Evolutionary conservation across 495 filamentous ascomycete genomes (phyloP).

Genomic region (Halenospora varia): DNA sequence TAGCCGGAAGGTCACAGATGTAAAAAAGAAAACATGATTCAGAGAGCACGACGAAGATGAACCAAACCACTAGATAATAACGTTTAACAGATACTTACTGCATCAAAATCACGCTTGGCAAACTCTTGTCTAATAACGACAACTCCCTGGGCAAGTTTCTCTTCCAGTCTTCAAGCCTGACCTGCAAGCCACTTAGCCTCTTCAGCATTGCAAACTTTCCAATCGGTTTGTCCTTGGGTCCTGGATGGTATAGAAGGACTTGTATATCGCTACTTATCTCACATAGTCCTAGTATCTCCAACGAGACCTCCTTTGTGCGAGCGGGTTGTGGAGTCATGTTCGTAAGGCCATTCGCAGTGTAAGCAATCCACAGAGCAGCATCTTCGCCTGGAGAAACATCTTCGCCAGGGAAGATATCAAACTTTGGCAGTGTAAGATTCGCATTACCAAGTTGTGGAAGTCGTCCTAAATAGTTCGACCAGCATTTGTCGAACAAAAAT

Average conservation of each 20-base stretch:
- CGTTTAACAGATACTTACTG: slow-evolving; percentile 60
- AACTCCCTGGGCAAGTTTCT: slow-evolving; percentile 81
- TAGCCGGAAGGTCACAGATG: no score
- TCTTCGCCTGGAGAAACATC: no score
- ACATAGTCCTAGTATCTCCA: slow-evolving; percentile 81
- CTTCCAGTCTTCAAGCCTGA: slow-evolving; percentile 86
- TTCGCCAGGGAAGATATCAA: slow-evolving; percentile 94
- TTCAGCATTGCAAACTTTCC: slow-evolving; percentile 70
- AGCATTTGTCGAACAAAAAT: slow-evolving; percentile 97
- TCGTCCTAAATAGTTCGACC: slow-evolving; percentile 96
- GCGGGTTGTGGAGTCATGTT: slow-evolving; percentile 72
- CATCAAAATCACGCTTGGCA: slow-evolving; percentile 88
- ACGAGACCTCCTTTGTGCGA: slow-evolving; percentile 73
- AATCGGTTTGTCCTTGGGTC: slow-evolving; percentile 51
- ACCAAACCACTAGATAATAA: slow-evolving; percentile 1
- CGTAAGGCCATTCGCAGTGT: slow-evolving; percentile 75
- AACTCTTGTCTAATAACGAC: slow-evolving; percentile 80
- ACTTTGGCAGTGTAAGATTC: slow-evolving; percentile 78
- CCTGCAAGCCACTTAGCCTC: slow-evolving; percentile 87
- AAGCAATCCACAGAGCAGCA: slow-evolving; percentile 78
- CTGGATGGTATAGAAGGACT: slow-evolving; percentile 84
- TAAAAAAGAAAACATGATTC: no score
- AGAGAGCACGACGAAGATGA: no score
- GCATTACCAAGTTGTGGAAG: slow-evolving; percentile 79
- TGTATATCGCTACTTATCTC: slow-evolving; percentile 93